A percentile compares a stretch with the other conserved stretches of the same genome.
Conservation (phyloP, 495 filamentous ascomycete species). For the Poronia punctata region DNA sequence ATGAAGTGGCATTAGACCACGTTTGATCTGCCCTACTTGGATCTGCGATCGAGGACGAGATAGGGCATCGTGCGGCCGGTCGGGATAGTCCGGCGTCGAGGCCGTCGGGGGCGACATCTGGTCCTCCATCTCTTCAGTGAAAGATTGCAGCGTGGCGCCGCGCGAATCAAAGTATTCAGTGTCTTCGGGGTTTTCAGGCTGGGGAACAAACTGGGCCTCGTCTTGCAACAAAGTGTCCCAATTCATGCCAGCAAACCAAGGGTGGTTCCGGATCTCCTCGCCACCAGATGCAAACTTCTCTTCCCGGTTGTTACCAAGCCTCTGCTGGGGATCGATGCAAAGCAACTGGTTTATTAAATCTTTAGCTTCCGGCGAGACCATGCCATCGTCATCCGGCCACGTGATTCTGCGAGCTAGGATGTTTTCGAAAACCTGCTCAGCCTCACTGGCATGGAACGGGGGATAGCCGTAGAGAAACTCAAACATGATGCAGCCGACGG, state of each 20-base stretch:
- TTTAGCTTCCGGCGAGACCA: slow-evolving; percentile 75
- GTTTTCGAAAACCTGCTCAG: slow-evolving; percentile 94
- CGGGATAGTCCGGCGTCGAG: slow-evolving; percentile 64
- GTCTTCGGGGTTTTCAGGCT: slow-evolving; percentile 87
- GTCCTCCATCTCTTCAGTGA: slow-evolving; percentile 90
- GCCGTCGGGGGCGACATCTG: slow-evolving; percentile 62
- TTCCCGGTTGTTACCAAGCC: slow-evolving; percentile 76
- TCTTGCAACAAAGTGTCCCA: slow-evolving; percentile 89
- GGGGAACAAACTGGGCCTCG: slow-evolving; percentile 91
- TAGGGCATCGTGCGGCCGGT: slow-evolving; percentile 90
- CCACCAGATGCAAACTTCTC: slow-evolving; percentile 76
- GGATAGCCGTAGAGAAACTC: slow-evolving; percentile 88
- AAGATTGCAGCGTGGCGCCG: slow-evolving; percentile 81
- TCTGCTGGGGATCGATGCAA: slow-evolving; percentile 67
- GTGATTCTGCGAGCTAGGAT: slow-evolving; percentile 82
- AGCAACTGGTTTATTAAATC: slow-evolving; percentile 90
- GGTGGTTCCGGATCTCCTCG: slow-evolving; percentile 79
- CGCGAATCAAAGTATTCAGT: slow-evolving; percentile 96
- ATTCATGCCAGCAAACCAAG: slow-evolving; percentile 82
- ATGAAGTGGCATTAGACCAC: slow-evolving; percentile 86
- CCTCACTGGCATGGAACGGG: slow-evolving; percentile 85
- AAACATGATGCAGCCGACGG: slow-evolving; percentile 92
- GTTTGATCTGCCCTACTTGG: slow-evolving; percentile 65
- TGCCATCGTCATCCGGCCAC: slow-evolving; percentile 73
- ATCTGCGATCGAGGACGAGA: slow-evolving; percentile 76